Evolutionary conservation across 192 early-diverging fungal species (phyloP).

Genomic region (Umbelopsis sp.): DNA sequence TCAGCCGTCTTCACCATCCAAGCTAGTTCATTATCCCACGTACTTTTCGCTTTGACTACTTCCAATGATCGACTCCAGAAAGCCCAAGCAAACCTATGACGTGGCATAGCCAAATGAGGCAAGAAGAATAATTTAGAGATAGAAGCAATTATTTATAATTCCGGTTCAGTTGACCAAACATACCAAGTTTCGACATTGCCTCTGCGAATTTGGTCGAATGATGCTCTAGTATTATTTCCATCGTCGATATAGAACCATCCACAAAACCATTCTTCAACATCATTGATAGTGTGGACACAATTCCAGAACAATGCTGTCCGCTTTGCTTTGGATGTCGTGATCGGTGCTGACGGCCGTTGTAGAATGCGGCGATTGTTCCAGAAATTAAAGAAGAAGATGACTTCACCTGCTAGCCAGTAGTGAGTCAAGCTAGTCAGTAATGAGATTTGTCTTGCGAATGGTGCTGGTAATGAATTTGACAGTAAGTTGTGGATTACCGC

Average conservation of each 20-base stretch:
- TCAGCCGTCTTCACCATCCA: conserved; percentile 42
- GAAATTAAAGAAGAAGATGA: conserved; percentile 35
- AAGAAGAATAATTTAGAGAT: not conserved
- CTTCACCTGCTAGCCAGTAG: conserved; percentile 31
- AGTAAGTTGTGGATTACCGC: not conserved
- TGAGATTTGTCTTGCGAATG: not conserved
- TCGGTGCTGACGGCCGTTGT: conserved; percentile 20
- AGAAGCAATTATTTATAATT: not conserved
- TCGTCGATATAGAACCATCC: conserved; percentile 40
- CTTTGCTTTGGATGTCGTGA: conserved; percentile 1
- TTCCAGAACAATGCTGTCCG: conserved; percentile 24
- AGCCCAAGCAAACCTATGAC: conserved; percentile 55
- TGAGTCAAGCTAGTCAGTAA: conserved; percentile 13
- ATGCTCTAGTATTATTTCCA: conserved; percentile 17
- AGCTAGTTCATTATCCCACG: conserved; percentile 44
- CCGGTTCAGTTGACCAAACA: not conserved
- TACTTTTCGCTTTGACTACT: conserved; percentile 26
- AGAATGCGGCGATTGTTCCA: conserved; percentile 19
- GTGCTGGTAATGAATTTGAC: not conserved
- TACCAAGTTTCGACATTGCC: conserved; percentile 39
- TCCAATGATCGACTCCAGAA: conserved; percentile 48
- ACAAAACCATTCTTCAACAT: conserved; percentile 27
- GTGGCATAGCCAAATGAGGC: not conserved
- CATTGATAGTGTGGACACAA: conserved; percentile 28
- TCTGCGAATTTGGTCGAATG: conserved; percentile 28